These are phyloP conservation scores for Candida chauliodis DNA, from an alignment of 805 yeast genomes.

Conservation along the genomic window DNA sequence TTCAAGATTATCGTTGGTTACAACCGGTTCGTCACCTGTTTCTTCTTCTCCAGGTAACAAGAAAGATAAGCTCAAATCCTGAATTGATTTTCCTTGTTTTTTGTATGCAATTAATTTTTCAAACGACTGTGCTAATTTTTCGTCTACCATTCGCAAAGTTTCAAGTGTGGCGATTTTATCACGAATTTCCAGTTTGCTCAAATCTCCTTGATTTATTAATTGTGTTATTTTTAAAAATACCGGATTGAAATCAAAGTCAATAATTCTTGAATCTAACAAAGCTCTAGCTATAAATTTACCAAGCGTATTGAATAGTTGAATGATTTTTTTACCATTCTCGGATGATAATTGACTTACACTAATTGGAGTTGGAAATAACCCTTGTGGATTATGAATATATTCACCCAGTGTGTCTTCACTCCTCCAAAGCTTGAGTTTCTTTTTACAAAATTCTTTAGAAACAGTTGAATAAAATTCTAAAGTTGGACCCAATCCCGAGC, in stretches of 20 bases:
- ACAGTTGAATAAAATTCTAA: constrained; percentile 84
- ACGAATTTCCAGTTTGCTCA: background rate
- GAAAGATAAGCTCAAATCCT: constrained; percentile 59
- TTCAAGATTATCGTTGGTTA: constrained; percentile 52
- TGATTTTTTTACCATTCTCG: constrained; percentile 37
- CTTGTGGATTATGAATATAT: constrained; percentile 42
- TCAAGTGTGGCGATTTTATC: constrained; percentile 29
- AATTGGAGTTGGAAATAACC: constrained; percentile 75
- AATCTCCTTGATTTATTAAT: constrained; percentile 13
- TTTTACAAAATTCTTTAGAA: constrained; percentile 67
- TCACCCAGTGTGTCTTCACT: constrained; percentile 22
- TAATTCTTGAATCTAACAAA: constrained; percentile 77
- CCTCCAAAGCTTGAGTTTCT: constrained; percentile 69
- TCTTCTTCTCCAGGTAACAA: constrained; percentile 74
- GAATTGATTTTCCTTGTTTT: constrained; percentile 38
- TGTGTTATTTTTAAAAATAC: constrained; percentile 63
- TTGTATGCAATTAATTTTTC: constrained; percentile 45
- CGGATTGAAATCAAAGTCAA: constrained; percentile 76
- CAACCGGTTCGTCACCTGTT: constrained; percentile 50
- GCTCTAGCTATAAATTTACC: constrained; percentile 89
- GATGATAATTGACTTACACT: constrained; percentile 18
- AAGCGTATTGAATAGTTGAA: constrained; percentile 57
- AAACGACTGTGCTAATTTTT: constrained; percentile 55
- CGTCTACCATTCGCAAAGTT: constrained; percentile 52
- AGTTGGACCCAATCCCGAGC: constrained; percentile 97